phyloP scores from a whole-genome alignment of 2,329 filamentous ascomycete genomes.

The Meredithiella fracta region DNA sequence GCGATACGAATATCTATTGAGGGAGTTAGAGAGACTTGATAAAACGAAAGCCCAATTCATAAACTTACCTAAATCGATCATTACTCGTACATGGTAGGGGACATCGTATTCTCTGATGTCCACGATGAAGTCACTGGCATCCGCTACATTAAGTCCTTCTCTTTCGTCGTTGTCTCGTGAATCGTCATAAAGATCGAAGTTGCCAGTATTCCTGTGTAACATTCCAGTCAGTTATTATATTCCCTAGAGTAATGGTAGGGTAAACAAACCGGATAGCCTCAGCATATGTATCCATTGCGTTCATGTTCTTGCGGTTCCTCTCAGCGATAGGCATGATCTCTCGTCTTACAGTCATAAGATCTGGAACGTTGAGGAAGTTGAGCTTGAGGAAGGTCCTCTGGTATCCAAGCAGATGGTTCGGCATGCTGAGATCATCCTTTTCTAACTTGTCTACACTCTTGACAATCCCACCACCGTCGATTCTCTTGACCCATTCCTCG shows the following conservation, averaged over 20 bases:
- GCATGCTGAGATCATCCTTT: constrained; percentile 88
- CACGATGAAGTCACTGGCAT: constrained; percentile 92
- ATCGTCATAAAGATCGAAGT: constrained; percentile 92
- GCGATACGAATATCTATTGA: constrained; percentile 73
- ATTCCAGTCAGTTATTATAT: constrained; percentile 15
- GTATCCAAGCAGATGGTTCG: constrained; percentile 89
- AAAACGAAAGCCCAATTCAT: background rate
- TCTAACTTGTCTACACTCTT: constrained; percentile 63
- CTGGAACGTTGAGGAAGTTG: constrained; percentile 70
- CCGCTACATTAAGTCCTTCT: constrained; percentile 56
- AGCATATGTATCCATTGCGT: constrained; percentile 94
- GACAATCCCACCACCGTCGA: constrained; percentile 63
- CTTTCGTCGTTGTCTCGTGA: constrained; percentile 64
- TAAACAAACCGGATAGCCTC: constrained; percentile 68
- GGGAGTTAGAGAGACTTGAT: constrained; percentile 16
- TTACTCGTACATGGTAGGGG: constrained; percentile 95
- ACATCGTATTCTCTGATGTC: constrained; percentile 99
- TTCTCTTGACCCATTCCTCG: constrained; percentile 79
- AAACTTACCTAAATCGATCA: constrained; percentile 67
- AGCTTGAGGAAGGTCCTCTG: constrained; percentile 75
- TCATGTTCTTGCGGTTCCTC: constrained; percentile 91
- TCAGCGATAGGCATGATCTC: constrained; percentile 82
- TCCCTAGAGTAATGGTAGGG: background rate
- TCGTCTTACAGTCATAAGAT: constrained; percentile 70
- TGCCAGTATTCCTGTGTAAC: constrained; percentile 48